These are phyloP conservation scores for Cercospora sp. DNA, from an alignment of 2,329 filamentous ascomycete genomes.

Conservation along the genomic window DNA sequence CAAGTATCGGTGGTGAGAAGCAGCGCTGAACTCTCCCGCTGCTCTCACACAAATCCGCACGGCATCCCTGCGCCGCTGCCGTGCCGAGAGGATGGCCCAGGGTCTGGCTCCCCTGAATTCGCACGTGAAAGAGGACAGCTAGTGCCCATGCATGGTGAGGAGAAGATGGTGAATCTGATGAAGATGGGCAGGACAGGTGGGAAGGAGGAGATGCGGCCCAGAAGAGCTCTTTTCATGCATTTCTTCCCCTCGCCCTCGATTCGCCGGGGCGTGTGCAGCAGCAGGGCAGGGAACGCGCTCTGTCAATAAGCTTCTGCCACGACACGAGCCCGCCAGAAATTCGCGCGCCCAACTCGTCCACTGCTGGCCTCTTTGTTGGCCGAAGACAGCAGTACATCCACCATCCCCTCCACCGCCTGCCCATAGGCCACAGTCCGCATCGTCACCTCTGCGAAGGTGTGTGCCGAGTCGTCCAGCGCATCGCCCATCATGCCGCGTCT, in stretches of 20 bases:
- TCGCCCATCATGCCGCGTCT: conserved; percentile 69
- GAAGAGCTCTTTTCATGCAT: neutral
- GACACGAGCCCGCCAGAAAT: conserved; percentile 4
- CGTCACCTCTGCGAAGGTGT: neutral
- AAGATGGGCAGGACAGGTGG: neutral
- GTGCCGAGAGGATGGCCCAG: neutral
- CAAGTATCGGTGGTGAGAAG: neutral
- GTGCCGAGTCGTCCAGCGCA: conserved; percentile 35
- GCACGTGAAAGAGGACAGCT: neutral
- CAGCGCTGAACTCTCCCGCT: neutral
- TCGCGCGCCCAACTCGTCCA: conserved; percentile 5
- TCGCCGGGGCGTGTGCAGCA: neutral
- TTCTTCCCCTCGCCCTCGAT: neutral
- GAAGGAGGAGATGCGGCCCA: neutral
- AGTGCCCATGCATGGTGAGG: neutral
- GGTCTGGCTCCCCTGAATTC: conserved; percentile 2
- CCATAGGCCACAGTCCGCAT: conserved; percentile 5
- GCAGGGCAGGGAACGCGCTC: neutral
- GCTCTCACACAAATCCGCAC: neutral
- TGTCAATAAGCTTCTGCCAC: conserved; percentile 12
- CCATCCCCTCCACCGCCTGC: neutral
- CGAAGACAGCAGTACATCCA: neutral
- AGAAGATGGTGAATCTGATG: neutral
- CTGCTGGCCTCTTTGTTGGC: neutral
- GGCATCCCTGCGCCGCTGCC: conserved; percentile 5